Conservation (phyloP, 2,329 filamentous ascomycete genomes). For the Didymosphaeria variabile region DNA sequence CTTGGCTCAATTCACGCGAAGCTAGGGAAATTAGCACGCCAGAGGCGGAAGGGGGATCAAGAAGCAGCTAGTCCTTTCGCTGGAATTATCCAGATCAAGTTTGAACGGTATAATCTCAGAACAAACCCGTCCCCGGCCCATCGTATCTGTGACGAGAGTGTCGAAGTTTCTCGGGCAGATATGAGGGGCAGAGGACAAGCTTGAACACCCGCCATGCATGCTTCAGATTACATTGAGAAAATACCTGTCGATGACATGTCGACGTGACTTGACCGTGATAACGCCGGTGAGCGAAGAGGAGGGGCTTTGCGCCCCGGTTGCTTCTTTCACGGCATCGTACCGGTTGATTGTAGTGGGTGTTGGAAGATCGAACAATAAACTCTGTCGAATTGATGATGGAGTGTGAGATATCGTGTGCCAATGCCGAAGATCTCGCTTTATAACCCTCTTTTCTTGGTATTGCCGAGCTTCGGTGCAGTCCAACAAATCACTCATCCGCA, state of each 20-base stretch:
- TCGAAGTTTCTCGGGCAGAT: background rate
- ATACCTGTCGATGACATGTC: background rate
- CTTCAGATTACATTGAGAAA: background rate
- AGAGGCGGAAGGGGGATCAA: background rate
- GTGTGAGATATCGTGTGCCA: background rate
- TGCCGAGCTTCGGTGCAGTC: background rate
- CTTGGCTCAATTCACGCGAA: background rate
- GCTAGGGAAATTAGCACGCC: background rate
- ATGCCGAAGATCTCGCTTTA: background rate
- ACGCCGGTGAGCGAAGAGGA: background rate
- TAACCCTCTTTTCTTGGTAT: background rate
- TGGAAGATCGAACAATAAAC: background rate
- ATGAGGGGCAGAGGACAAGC: background rate
- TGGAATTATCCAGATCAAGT: constrained; percentile 99
- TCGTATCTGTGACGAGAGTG: background rate
- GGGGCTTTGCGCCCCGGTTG: background rate
- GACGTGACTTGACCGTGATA: background rate
- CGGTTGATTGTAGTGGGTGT: background rate
- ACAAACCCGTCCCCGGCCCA: constrained; percentile 45
- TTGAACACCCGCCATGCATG: constrained; percentile 9
- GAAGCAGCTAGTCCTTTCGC: constrained; percentile 77
- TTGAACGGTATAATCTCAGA: constrained; percentile 92
- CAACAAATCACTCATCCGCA: background rate
- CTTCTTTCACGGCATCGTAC: background rate
- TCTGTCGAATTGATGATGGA: background rate